Conservation (phyloP, 164 flowering plant genomes). For the Vitis vinifera region ASM3070453v1 NC_081808.1:21711001-21711500, state of each 20-base stretch:
- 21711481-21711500: constrained; percentile 38
- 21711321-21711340: too few species aligned
- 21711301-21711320: too few species aligned
- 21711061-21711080: constrained; percentile 35
- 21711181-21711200: background rate
- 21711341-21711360: too few species aligned
- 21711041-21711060: constrained; percentile 92
- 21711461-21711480: background rate
- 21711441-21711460: background rate
- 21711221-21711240: background rate
- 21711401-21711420: background rate
- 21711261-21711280: background rate
- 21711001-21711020: background rate
- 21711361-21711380: background rate
- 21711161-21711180: background rate
- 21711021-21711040: constrained; percentile 5
- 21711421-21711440: too few species aligned
- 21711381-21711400: background rate
- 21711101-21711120: background rate
- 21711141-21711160: background rate
- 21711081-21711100: background rate
- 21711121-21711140: too few species aligned
- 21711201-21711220: background rate
- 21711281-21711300: background rate
- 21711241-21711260: background rate